Conservation (phyloP, 2,329 filamentous ascomycete species). For the Botrytis elliptica region DNA sequence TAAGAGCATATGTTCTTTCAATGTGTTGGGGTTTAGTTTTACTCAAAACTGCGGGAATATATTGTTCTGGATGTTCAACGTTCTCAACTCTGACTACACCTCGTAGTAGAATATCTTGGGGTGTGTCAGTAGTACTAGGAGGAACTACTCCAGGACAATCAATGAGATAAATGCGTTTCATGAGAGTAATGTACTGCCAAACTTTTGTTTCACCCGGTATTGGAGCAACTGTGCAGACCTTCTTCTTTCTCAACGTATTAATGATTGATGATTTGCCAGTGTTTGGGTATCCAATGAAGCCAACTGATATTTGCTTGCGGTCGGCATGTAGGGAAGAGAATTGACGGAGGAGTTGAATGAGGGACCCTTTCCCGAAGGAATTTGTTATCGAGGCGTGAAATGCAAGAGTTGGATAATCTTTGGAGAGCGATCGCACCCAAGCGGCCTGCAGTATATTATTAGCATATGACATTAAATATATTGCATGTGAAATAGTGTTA, state of each 20-base stretch:
- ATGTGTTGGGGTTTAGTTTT: conserved; percentile 85
- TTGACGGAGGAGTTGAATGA: conserved; percentile 89
- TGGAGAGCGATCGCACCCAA: conserved; percentile 87
- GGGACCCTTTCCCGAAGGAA: conserved; percentile 90
- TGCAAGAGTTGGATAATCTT: conserved; percentile 88
- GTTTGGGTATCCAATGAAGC: conserved; percentile 76
- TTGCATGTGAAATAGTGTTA: not conserved
- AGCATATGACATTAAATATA: conserved; percentile 34
- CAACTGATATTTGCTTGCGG: conserved; percentile 91
- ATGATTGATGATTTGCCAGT: conserved; percentile 96
- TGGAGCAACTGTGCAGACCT: conserved; percentile 88
- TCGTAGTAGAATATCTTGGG: conserved; percentile 83
- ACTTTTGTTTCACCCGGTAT: conserved; percentile 97
- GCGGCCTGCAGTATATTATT: conserved; percentile 63
- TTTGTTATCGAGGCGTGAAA: conserved; percentile 96
- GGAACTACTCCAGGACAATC: conserved; percentile 97
- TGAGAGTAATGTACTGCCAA: conserved; percentile 95
- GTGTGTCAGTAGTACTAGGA: conserved; percentile 77
- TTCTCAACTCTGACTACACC: conserved; percentile 95
- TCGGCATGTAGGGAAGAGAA: conserved; percentile 88
- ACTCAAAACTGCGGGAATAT: conserved; percentile 78
- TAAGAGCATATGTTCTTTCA: conserved; percentile 88
- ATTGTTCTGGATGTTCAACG: conserved; percentile 94
- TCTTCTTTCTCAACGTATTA: conserved; percentile 92
- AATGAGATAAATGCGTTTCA: conserved; percentile 93